Conservation (phyloP, 2,329 filamentous ascomycete species). For the Penicillium sp. region DNA sequence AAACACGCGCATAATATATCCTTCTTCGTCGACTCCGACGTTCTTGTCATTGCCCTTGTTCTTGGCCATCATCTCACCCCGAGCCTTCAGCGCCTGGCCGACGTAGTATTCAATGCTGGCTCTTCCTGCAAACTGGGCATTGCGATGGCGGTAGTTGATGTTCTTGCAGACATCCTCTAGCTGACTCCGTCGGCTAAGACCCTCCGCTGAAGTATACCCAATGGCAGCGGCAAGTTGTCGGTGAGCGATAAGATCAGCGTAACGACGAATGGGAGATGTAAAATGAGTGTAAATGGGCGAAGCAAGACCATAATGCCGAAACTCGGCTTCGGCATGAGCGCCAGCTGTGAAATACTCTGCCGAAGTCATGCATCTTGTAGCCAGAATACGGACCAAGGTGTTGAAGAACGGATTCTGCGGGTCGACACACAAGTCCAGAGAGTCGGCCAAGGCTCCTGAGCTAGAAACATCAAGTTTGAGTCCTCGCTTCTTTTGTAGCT, state of each 20-base stretch:
- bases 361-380: constrained; percentile 98
- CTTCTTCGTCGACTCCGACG: constrained; percentile 68
- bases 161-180: constrained; percentile 95
- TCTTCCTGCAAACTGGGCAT: constrained; percentile 90
- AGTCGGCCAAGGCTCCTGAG: constrained; percentile 89
- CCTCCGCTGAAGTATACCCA: constrained; percentile 78
- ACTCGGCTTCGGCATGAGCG: constrained; percentile 87
- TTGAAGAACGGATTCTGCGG: constrained; percentile 90
- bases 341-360: constrained; percentile 98
- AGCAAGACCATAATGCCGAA: constrained; percentile 93
- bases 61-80: constrained; percentile 45
- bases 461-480: constrained; percentile 79
- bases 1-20: constrained; percentile 95
- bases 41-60: constrained; percentile 27
- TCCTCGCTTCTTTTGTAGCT: constrained; percentile 81
- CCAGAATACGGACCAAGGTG: constrained; percentile 94
- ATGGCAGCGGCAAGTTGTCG: constrained; percentile 93
- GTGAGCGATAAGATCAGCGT: constrained; percentile 93
- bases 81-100: constrained; percentile 84
- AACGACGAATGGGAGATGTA: constrained; percentile 92
- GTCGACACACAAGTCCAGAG: constrained; percentile 80
- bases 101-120: constrained; percentile 98
- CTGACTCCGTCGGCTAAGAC: constrained; percentile 73
- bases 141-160: constrained; percentile 95
- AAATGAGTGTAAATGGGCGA: constrained; percentile 98